Conservation (phyloP, 1,284 basidiomycete genomes). For the Ustanciosporium gigantosporum region DNA sequence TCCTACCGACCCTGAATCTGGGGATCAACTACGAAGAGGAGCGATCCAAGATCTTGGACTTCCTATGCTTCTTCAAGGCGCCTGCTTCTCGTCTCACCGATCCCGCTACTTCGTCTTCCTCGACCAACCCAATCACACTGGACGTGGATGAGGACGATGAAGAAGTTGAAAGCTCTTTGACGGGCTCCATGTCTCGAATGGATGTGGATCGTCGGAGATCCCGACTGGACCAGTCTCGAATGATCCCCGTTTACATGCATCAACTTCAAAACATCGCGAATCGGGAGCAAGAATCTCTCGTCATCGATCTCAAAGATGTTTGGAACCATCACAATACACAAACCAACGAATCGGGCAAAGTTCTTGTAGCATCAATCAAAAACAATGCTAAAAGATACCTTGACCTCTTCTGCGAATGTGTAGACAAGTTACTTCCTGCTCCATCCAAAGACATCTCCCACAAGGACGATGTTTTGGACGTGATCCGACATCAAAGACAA, state of each 20-base stretch:
- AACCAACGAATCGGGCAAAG: constrained; percentile 27
- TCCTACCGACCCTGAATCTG: constrained; percentile 66
- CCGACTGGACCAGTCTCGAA: no score
- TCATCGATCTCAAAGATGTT: constrained; percentile 81
- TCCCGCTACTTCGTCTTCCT: constrained; percentile 5
- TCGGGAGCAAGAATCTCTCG: constrained; percentile 81
- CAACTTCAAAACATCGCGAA: constrained; percentile 93
- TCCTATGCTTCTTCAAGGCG: constrained; percentile 53
- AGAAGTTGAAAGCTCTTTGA: constrained; percentile 15
- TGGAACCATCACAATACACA: constrained; percentile 61
- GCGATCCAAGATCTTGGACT: constrained; percentile 54
- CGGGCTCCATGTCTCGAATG: constrained; percentile 24
- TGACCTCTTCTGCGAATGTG: constrained; percentile 82
- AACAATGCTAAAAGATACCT: constrained; percentile 89
- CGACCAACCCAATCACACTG: constrained; percentile 10
- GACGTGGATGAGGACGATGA: constrained; percentile 18
- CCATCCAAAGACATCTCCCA: constrained; percentile 79
- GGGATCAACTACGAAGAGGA: constrained; percentile 66
- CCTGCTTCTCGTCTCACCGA: constrained; percentile 26
- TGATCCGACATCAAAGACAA: constrained; percentile 74
- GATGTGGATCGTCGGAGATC: constrained; percentile 15
- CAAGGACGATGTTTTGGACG: constrained; percentile 66
- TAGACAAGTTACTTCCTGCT: constrained; percentile 72
- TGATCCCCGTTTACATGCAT: constrained; percentile 78
- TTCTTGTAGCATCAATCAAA: constrained; percentile 65